A percentile compares a stretch with the other conserved stretches of the same genome.
Evolutionary conservation across 2,329 filamentous ascomycete species (phyloP).

Genomic region (Fusarium succisae): DNA sequence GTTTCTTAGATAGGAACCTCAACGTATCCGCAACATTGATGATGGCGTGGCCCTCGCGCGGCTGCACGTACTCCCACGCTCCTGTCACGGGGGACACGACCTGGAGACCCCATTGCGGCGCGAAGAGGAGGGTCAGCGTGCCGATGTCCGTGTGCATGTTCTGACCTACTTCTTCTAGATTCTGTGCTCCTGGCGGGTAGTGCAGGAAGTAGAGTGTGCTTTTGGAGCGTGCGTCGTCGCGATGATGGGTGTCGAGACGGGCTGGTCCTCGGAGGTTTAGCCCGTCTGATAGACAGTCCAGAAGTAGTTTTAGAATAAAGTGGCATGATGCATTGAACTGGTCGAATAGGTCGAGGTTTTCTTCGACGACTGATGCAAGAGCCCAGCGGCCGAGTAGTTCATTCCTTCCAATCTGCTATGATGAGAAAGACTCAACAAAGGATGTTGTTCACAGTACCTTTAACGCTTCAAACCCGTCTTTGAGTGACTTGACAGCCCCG

Average conservation of each 20-base stretch:
- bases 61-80: slow-evolving; percentile 7
- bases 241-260: slow-evolving; percentile 2
- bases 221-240: slow-evolving; percentile 12
- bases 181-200: slow-evolving; percentile 1
- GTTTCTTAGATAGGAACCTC: slow-evolving; percentile 15
- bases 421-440: neutral
- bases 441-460: neutral
- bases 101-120: slow-evolving; percentile 21
- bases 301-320: slow-evolving; percentile 8
- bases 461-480: slow-evolving; percentile 12
- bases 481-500: neutral
- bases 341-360: slow-evolving; percentile 2
- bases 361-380: neutral
- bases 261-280: neutral
- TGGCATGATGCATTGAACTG: slow-evolving; percentile 6
- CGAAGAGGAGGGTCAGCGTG: slow-evolving; percentile 3
- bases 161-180: slow-evolving; percentile 12
- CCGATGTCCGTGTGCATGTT: slow-evolving; percentile 27
- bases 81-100: slow-evolving; percentile 1
- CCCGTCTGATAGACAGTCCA: slow-evolving; percentile 10
- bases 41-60: neutral
- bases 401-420: neutral
- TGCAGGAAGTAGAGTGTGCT: slow-evolving; percentile 17
- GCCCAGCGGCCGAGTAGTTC: slow-evolving; percentile 12
- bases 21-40: slow-evolving; percentile 8